Base-by-base conservation (phyloP, 805 yeast genomes). In the Starmerella powellii region DNA sequence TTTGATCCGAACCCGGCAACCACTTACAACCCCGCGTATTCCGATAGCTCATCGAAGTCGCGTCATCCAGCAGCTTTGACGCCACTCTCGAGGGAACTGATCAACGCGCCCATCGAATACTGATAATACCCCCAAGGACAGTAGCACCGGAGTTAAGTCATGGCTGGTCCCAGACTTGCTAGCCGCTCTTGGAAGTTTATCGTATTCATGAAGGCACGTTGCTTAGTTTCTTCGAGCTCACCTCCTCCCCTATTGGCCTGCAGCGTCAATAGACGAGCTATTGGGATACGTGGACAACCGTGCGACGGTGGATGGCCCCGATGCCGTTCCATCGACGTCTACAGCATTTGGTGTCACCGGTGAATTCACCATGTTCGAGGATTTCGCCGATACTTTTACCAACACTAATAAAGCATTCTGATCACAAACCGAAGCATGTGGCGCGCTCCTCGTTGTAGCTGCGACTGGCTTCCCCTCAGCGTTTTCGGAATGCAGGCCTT, bases 51-150 rank as follows among this genome's bases (percentile, higher is more conserved):
- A 38, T 50, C 54, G 49, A 54, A 54, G 55, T 42, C 58, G 58
- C 58, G 55, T 51, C 58, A 54, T 52, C 51, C 58, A 53, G 58
- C 58, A 48, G 58, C 27, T 51, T 46, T 54, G 58, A 44, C 54
- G 58, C 44, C 39, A 6, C 38, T 34, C 38, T 37, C 38, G 27
- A 20, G 20, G 2, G 38, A 26, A 3, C 16, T 24, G 13, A n/a
- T n/a, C 4, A 13, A 27, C 12, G 15, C 15, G 5, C 30, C 12
- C 12, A 8, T 29, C n/a, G 31, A 29, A 13, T 13, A 29, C 12
- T 29, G 31, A 29, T n/a, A n/a, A 29, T 8, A 29, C 32, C n/a
- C n/a, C n/a, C n/a, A n/a, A n/a, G n/a, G n/a, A n/a, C n/a, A n/a
- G n/a, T n/a, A n/a, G n/a, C n/a, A n/a, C n/a, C 24, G 19, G 26